Evolutionary conservation across 148 eudicot species (phyloP).

Genomic region (Vaccinium myrtillus): DNA sequence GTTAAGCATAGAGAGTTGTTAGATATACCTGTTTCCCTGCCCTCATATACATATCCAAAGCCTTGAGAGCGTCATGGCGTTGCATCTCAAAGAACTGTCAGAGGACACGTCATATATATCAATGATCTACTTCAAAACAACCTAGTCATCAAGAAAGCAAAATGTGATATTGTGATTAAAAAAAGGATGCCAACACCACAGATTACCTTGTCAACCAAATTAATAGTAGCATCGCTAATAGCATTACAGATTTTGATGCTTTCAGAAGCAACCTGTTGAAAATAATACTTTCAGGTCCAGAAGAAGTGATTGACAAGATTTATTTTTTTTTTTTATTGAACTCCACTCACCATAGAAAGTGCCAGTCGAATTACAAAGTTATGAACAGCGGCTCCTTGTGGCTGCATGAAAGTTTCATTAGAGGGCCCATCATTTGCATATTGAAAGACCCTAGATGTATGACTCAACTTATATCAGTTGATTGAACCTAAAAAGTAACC

Average conservation of each 20-base stretch:
- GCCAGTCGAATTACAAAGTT: constrained; percentile 86
- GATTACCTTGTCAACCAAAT: constrained; percentile 90
- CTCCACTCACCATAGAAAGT: constrained; percentile 71
- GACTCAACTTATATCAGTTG: not conserved
- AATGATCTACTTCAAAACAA: not conserved
- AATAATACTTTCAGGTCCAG: constrained; percentile 10
- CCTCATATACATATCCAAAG: constrained; percentile 85
- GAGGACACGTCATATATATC: not conserved
- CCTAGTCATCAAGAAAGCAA: constrained; percentile 1
- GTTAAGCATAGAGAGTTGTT: not conserved
- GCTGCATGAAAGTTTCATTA: constrained; percentile 57
- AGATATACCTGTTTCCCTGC: constrained; percentile 74
- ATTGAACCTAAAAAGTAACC: constrained; percentile 34
- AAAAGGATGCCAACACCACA: not conserved
- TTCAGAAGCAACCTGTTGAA: constrained; percentile 82
- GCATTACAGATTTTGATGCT: constrained; percentile 87
- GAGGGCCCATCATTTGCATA: not conserved
- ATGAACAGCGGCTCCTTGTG: constrained; percentile 93
- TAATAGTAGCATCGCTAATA: constrained; percentile 78
- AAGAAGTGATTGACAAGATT: not conserved
- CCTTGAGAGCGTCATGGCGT: constrained; percentile 71
- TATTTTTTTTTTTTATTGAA: not conserved
- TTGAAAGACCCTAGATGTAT: not conserved
- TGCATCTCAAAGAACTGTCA: constrained; percentile 95
- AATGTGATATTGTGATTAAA: not conserved